These are phyloP conservation scores for Microbotryum saponariae DNA, from an alignment of 1,284 basidiomycete species.

Conservation along the genomic window DNA sequence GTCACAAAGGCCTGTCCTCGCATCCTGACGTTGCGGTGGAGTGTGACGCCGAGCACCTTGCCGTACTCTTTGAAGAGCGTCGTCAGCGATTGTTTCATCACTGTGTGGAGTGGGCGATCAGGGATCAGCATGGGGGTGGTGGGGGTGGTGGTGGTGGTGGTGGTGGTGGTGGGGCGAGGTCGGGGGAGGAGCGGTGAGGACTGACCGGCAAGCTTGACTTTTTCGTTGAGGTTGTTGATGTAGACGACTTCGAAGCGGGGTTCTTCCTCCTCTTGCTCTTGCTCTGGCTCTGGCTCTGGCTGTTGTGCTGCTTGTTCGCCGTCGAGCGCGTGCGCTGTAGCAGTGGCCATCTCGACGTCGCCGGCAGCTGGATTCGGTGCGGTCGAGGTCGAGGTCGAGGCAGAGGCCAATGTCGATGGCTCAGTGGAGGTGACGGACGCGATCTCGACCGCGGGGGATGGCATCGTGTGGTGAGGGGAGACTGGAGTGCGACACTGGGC, in stretches of 20 bases:
- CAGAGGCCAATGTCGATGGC: neutral
- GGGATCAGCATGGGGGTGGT: neutral
- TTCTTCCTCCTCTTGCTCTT: slow-evolving; percentile 39
- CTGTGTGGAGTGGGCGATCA: slow-evolving; percentile 40
- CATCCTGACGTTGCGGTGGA: slow-evolving; percentile 90
- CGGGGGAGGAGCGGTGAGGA: neutral
- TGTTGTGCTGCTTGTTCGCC: slow-evolving; percentile 34
- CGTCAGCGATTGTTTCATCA: slow-evolving; percentile 78
- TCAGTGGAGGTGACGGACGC: neutral
- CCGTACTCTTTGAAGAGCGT: slow-evolving; percentile 91
- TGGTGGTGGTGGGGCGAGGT: neutral
- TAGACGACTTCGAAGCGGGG: slow-evolving; percentile 72
- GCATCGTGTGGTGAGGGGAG: too few relatives aligned
- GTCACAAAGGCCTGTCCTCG: slow-evolving; percentile 96
- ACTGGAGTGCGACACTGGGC: too few relatives aligned
- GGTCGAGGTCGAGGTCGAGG: neutral
- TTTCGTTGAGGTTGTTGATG: slow-evolving; percentile 95
- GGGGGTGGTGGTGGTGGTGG: too few relatives aligned
- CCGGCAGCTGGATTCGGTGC: too few relatives aligned
- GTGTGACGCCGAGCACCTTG: slow-evolving; percentile 81
- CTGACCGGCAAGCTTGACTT: slow-evolving; percentile 60
- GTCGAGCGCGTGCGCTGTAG: neutral
- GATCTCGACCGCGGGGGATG: too few relatives aligned
- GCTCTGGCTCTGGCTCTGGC: slow-evolving; percentile 35
- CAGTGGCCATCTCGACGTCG: too few relatives aligned